Conservation (phyloP, 2,329 filamentous ascomycete genomes). For the Karstenula rhodostoma region DNA sequence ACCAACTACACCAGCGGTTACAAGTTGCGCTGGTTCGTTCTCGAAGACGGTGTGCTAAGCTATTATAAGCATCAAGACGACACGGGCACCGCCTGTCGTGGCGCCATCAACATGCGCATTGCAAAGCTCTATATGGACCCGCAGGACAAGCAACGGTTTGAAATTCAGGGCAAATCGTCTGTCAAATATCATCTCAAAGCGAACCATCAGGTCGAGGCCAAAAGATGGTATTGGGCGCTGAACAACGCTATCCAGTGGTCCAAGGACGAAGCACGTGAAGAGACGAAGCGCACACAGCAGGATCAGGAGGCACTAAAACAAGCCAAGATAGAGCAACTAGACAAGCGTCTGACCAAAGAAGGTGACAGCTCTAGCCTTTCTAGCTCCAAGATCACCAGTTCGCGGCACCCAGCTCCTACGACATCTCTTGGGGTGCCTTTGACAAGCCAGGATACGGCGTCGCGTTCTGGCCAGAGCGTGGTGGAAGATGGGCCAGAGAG, state of each 20-base stretch:
- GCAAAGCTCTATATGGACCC: conserved; percentile 94
- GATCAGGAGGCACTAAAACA: conserved; percentile 77
- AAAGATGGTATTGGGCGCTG: conserved; percentile 98
- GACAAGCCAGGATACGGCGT: conserved; percentile 49
- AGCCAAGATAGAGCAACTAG: conserved; percentile 78
- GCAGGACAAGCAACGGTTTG: conserved; percentile 96
- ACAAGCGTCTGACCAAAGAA: conserved; percentile 55
- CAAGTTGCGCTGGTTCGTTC: conserved; percentile 95
- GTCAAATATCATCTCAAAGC: conserved; percentile 98
- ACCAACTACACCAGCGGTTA: conserved; percentile 98
- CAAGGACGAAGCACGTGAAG: conserved; percentile 94
- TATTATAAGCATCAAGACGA: conserved; percentile 99
- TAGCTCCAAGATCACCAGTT: conserved; percentile 42
- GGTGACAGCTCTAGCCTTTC: conserved; percentile 51
- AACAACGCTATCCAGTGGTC: conserved; percentile 99
- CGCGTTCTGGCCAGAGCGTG: conserved; percentile 55
- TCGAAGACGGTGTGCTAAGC: conserved; percentile 95
- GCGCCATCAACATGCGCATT: conserved; percentile 98
- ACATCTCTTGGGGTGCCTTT: conserved; percentile 60
- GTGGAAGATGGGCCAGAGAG: conserved; percentile 63
- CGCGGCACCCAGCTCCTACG: conserved; percentile 43
- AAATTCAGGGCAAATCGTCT: conserved; percentile 97
- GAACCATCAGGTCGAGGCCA: conserved; percentile 97
- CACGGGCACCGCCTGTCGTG: conserved; percentile 91
- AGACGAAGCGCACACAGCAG: conserved; percentile 77